These are phyloP conservation scores for Pyrus bretschneideri DNA, from an alignment of 306 rosid genomes.

Conservation along the genomic window DNA sequence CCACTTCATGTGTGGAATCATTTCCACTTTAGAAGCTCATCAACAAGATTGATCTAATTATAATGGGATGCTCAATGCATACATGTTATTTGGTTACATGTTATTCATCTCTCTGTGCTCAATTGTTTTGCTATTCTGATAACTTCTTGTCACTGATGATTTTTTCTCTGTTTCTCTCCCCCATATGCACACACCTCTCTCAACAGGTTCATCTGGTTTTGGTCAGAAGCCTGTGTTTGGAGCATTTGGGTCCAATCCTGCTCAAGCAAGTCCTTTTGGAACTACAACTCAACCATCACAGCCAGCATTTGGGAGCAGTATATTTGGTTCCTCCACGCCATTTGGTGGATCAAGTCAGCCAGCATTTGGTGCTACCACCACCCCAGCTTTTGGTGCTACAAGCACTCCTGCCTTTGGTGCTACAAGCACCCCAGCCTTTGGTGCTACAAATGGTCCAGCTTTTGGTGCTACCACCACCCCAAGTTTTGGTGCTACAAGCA, in stretches of 20 bases:
- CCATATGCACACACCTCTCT: not conserved
- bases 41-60: not conserved
- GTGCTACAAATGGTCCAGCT: slow-evolving; percentile 24
- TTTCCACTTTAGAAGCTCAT: not conserved
- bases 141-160: slow-evolving; percentile 7
- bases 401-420: slow-evolving; percentile 30
- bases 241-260: slow-evolving; percentile 66
- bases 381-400: slow-evolving; percentile 21
- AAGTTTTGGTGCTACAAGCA: slow-evolving; percentile 36
- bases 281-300: slow-evolving; percentile 64
- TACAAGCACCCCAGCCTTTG: slow-evolving; percentile 38
- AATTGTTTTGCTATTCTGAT: not conserved
- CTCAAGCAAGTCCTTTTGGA: slow-evolving; percentile 79
- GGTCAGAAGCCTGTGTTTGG: slow-evolving; percentile 87
- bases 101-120: not conserved
- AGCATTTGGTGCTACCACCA: slow-evolving; percentile 25
- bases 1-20: not conserved
- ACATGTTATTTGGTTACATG: not conserved
- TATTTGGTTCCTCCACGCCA: slow-evolving; percentile 80
- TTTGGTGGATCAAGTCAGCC: slow-evolving; percentile 64
- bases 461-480: slow-evolving; percentile 38
- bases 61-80: not conserved
- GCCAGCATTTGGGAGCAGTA: slow-evolving; percentile 79
- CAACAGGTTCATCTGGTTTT: slow-evolving; percentile 60
- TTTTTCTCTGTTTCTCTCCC: not conserved